Conservation (phyloP, 2,329 filamentous ascomycete genomes). For the Gnomoniopsis sp. region DNA sequence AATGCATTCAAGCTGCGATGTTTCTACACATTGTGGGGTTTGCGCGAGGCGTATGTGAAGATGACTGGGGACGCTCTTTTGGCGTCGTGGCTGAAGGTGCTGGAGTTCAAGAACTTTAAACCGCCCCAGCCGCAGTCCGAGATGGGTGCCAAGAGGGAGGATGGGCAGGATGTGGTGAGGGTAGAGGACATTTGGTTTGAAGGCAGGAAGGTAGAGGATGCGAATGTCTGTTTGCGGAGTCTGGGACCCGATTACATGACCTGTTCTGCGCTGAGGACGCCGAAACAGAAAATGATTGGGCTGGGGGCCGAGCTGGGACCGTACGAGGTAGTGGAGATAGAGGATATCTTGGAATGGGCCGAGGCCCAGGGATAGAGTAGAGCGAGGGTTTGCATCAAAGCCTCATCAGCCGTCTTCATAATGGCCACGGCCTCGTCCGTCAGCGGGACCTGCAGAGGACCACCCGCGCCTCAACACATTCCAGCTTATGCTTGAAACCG, state of each 20-base stretch:
- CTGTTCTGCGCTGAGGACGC: conserved; percentile 47
- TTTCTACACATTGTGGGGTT: conserved; percentile 77
- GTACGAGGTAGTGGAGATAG: conserved; percentile 41
- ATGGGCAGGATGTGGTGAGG: conserved; percentile 32
- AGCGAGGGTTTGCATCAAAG: not conserved
- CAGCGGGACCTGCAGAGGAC: not conserved
- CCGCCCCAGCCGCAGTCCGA: conserved; percentile 41
- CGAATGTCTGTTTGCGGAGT: conserved; percentile 40
- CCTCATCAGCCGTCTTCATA: not conserved
- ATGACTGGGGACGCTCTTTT: conserved; percentile 76
- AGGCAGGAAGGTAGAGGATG: conserved; percentile 36
- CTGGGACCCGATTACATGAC: conserved; percentile 52
- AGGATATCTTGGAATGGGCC: conserved; percentile 43
- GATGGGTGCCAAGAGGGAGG: conserved; percentile 21
- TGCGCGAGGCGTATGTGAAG: conserved; percentile 80
- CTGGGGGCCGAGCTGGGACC: conserved; percentile 37
- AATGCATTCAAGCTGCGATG: conserved; percentile 61
- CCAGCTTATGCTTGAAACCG: conserved; percentile 2
- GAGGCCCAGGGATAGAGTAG: conserved; percentile 28
- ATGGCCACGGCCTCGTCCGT: not conserved
- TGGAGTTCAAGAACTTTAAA: conserved; percentile 65
- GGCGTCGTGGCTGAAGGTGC: conserved; percentile 66
- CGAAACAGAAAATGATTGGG: conserved; percentile 32
- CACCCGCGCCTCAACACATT: not conserved
- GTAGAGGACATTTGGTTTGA: conserved; percentile 37